Base-by-base conservation (phyloP, 2,329 filamentous ascomycete species). In the Colletotrichum lindemuthianum region DNA sequence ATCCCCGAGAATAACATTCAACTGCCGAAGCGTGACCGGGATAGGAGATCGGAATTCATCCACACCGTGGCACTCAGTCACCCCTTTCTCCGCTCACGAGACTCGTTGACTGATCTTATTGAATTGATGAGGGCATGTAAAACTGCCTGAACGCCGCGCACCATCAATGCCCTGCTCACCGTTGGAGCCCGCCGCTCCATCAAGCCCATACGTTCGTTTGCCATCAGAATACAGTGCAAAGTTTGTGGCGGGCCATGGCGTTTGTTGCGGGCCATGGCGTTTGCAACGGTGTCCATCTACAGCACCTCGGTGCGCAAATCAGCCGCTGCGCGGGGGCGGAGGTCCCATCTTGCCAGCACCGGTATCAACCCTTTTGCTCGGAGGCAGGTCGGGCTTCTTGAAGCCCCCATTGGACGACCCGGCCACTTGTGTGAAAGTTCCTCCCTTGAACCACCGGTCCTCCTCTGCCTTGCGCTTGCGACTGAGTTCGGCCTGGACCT, bases 391-490 rank as follows among this genome's bases (percentile, higher is more conserved):
- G 13, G 95, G 93, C 43, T 96, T 90, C 77, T 94, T 97, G 84
- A 97, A 97, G 1, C 88, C 90, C 10, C 83, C 87, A 54, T 84
- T 73, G 36, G 87, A 87, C 32, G 73, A 76, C 12, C 81, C 80
- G 9, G 88, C 88, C 60, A 97, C 86, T 76, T 97, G 94, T 8
- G 96, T 97, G 74, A 99, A 99, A 0, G 92, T 94, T n/a, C 96
- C 96, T 50, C 93, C 92, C 78, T 96, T 97, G 82, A 99, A 99
- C 90, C 93, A 99, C 41, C 93, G 85, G 74, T 98, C 95, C 75
- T 97, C 93, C 68, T 98, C 96, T 1, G 93, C 94, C 76, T 97
- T 96, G 68, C 93, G 84, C 82, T 98, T 98, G 71, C 93, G 86
- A 74, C 86, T 93, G 75, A 97, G 86, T 80, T 97, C 93, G 8